Evolutionary conservation across 148 eudicot species (phyloP).

Genomic region (Beta vulgaris): DNA sequence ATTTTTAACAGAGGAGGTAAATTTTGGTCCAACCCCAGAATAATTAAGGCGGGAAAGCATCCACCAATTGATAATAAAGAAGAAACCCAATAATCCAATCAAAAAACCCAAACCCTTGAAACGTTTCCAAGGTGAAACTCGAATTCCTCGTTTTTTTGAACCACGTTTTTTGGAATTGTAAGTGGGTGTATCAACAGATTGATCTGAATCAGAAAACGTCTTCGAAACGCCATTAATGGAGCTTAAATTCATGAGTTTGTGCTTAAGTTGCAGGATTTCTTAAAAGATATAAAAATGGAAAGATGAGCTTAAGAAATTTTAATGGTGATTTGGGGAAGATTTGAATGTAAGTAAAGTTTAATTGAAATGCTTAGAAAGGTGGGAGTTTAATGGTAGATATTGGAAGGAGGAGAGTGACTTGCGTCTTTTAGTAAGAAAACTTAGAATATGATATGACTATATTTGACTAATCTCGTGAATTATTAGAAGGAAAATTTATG

Average conservation of each 20-base stretch:
- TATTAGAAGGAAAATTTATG: no score
- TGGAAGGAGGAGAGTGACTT: conserved; percentile 30
- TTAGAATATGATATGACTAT: conserved; percentile 10
- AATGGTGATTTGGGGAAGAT: background rate
- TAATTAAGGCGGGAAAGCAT: conserved; percentile 68
- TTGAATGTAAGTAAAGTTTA: background rate
- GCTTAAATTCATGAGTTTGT: conserved; percentile 19
- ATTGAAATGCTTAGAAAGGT: conserved; percentile 10
- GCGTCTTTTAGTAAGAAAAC: conserved; percentile 17
- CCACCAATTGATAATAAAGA: conserved; percentile 69
- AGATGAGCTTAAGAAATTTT: background rate
- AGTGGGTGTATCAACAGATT: conserved; percentile 16
- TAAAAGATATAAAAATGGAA: background rate
- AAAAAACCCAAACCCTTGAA: conserved; percentile 38
- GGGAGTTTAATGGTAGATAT: conserved; percentile 12
- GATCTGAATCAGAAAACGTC: conserved; percentile 26
- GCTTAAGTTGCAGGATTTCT: background rate
- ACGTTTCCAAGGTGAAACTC: conserved; percentile 31
- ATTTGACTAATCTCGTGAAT: conserved; percentile 14
- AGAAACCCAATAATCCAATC: conserved; percentile 48
- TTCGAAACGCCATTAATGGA: conserved; percentile 21
- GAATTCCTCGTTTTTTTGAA: conserved; percentile 30
- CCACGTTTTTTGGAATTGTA: conserved; percentile 4
- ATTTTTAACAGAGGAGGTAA: conserved; percentile 30
- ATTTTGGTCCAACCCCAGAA: conserved; percentile 31